Conservation (phyloP, 2,329 filamentous ascomycete species). For the Curvularia spicifera region DNA sequence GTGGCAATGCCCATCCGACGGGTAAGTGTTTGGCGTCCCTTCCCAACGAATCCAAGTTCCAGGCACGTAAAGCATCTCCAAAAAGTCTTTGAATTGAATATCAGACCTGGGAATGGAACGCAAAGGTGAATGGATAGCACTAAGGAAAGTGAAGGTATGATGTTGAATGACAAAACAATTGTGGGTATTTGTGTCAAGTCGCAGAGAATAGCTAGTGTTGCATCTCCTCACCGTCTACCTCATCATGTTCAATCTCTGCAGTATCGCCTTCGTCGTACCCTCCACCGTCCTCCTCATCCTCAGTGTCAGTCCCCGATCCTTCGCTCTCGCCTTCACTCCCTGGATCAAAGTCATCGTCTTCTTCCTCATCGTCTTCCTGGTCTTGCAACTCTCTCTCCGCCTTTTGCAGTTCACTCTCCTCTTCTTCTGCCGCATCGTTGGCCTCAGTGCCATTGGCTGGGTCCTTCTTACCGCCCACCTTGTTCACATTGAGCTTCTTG, state of each 20-base stretch:
- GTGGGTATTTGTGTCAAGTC: background rate
- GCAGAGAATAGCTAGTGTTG: slow-evolving; percentile 19
- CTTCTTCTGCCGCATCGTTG: slow-evolving; percentile 34
- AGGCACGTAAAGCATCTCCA: too few species aligned
- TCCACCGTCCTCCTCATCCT: slow-evolving; percentile 43
- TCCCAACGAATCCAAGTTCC: background rate
- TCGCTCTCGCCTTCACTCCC: slow-evolving; percentile 52
- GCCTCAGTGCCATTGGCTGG: slow-evolving; percentile 14
- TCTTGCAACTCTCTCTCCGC: slow-evolving; percentile 48
- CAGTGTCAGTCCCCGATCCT: slow-evolving; percentile 46
- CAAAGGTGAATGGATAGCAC: too few species aligned
- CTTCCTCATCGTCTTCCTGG: slow-evolving; percentile 50
- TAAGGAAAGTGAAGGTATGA: background rate
- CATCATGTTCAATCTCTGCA: slow-evolving; percentile 22
- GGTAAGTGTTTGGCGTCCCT: background rate
- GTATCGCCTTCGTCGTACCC: slow-evolving; percentile 42
- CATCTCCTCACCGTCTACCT: slow-evolving; percentile 39
- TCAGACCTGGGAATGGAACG: background rate
- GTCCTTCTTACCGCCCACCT: slow-evolving; percentile 35
- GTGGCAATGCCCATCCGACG: background rate
- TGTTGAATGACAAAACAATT: background rate
- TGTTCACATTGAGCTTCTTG: slow-evolving; percentile 64
- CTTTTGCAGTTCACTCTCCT: slow-evolving; percentile 50
- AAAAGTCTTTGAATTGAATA: background rate
- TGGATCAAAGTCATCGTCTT: slow-evolving; percentile 53